Percentiles rank a stretch among this genome's conserved stretches.
phyloP scores from a whole-genome alignment of 805 yeast genomes.

The Cyberlindnera galapagoensis region DNA sequence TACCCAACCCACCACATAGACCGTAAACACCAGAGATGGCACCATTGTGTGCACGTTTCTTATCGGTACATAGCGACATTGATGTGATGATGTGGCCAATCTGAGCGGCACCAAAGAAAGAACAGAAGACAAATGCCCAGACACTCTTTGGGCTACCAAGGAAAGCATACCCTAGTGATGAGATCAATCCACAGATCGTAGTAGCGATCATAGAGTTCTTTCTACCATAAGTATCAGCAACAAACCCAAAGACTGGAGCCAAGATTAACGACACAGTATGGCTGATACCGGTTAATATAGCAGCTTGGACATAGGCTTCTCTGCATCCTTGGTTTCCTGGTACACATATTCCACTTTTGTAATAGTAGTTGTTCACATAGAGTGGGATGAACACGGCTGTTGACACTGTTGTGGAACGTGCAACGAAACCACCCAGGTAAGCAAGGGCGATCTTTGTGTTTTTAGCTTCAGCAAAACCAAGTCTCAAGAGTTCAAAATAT shows the following conservation, averaged over 20 bases:
- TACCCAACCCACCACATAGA: slow-evolving; percentile 65
- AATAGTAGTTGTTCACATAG: slow-evolving; percentile 51
- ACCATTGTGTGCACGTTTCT: slow-evolving; percentile 44
- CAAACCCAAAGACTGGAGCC: slow-evolving; percentile 59
- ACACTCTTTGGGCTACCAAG: slow-evolving; percentile 30
- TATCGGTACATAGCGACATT: slow-evolving; percentile 51
- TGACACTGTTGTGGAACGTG: slow-evolving; percentile 56
- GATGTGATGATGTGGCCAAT: slow-evolving; percentile 57
- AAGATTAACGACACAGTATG: slow-evolving; percentile 49
- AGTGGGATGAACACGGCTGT: slow-evolving; percentile 58
- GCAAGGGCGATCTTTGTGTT: slow-evolving; percentile 47
- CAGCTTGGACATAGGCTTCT: slow-evolving; percentile 59
- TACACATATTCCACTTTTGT: slow-evolving; percentile 43
- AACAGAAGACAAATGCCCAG: slow-evolving; percentile 30
- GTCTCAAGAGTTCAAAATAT: slow-evolving; percentile 36
- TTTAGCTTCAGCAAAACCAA: slow-evolving; percentile 43
- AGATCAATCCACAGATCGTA: slow-evolving; percentile 36
- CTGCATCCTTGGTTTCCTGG: slow-evolving; percentile 38
- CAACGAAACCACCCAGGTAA: slow-evolving; percentile 54
- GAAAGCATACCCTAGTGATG: slow-evolving; percentile 32
- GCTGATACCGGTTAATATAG: slow-evolving; percentile 63
- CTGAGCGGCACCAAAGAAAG: slow-evolving; percentile 52
- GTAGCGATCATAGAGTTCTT: slow-evolving; percentile 32
- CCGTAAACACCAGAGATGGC: slow-evolving; percentile 63
- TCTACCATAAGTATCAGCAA: slow-evolving; percentile 43